A percentile compares a stretch with the other conserved stretches of the same genome.
Evolutionary conservation across 2,329 filamentous ascomycete genomes (phyloP).

Genomic region (Fusarium sp.): DNA sequence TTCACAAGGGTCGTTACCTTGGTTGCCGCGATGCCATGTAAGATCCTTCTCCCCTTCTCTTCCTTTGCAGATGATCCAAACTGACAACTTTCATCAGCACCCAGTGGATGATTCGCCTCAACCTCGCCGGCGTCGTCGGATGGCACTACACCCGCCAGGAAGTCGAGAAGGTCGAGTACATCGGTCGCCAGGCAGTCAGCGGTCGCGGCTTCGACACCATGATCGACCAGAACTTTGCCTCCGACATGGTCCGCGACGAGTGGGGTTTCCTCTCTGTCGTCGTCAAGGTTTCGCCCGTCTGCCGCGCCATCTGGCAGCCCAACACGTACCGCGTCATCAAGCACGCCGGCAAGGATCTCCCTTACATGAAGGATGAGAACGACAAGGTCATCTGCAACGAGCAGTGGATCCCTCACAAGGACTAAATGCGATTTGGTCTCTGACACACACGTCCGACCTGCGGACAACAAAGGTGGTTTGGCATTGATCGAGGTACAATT

Average conservation of each 20-base stretch:
- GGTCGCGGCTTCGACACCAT: background rate
- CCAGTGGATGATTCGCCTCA: constrained; percentile 33
- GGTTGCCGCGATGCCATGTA: constrained; percentile 23
- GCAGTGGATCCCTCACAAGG: background rate
- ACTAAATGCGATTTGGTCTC: background rate
- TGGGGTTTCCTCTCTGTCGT: background rate
- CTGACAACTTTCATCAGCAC: background rate
- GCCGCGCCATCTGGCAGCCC: background rate
- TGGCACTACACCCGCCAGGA: constrained; percentile 12
- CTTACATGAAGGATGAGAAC: background rate
- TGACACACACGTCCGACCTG: background rate
- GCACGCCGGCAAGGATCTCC: background rate
- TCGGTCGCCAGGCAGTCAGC: background rate
- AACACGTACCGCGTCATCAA: background rate
- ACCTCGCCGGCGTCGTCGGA: background rate
- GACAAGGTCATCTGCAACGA: background rate
- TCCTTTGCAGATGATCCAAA: fast-evolving
- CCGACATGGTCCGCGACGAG: background rate
- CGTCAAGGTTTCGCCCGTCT: background rate
- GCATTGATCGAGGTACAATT: background rate
- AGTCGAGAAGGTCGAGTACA: background rate
- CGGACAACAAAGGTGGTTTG: background rate
- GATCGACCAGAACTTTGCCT: background rate
- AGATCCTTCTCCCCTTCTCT: background rate
- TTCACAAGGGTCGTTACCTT: background rate